Base-by-base conservation (phyloP, 2,329 filamentous ascomycete genomes). In the Ophiocordyceps robertsii region DNA sequence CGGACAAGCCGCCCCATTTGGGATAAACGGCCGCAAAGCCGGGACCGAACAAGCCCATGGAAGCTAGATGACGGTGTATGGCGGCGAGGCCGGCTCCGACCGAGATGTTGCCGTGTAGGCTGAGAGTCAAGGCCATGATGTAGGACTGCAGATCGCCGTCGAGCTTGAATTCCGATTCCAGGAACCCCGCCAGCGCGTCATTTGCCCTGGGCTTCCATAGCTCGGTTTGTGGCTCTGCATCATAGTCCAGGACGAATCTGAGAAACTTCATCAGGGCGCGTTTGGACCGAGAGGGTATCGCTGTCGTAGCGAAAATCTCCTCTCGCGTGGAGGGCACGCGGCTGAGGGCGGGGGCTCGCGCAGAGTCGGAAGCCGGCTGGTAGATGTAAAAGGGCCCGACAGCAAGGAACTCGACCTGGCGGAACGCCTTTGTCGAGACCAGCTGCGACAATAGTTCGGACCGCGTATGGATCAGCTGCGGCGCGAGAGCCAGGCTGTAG, bases 371-470 rank as follows among this genome's bases (percentile, higher is more conserved):
- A 6, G 56, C 27, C 1, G 62, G 55, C 45, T 72, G 67, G 56
- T 80, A 81, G 43, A 95, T 77, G 73, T 84, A 95, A 77, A 90
- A 96, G 44, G 84, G 90, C 24, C 90, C 90, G 24, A 96, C 85
- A 27, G 90, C 87, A 47, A 92, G 76, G 52, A 96, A 96, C 57
- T 96, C 90, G 38, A 98, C 74, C 64, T 95, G 89, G 19, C 82
- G 77, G 56, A 90, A 90, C 12, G 88, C 83, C 51, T 81, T 83
- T 7, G 90, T 95, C 2, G 88, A 87, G n/a, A 96, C 85, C 14
- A 96, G 75, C 53, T 80, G 75, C 9, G 79, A 75, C 6, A 96
- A 68, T 30, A 96, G 72, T 49, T 76, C 71, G 3, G 89, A 94
- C 42, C 82, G 81, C 10, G 85, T 77, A 61, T 95, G 92, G 42